Base-by-base conservation (phyloP, 371 early-diverging fungal genomes). In the Saksenaea vasiformis region DNA sequence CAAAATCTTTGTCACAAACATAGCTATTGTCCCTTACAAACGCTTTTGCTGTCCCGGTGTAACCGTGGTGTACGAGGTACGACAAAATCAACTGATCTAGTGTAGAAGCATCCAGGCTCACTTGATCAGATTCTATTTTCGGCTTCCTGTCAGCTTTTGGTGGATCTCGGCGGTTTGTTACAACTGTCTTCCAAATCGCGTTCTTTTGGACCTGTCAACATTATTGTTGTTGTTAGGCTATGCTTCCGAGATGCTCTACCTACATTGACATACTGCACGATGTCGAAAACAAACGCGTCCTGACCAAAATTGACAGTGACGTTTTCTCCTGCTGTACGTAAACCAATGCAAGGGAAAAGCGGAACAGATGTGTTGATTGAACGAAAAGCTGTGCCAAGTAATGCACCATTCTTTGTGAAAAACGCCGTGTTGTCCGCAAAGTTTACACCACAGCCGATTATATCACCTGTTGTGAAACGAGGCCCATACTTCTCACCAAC, bases 401-500 rank as follows among this genome's bases (percentile, higher is more conserved):
- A 80, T 7, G 84, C 78, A 4, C 99, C 99, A 69, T 97, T 97
- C 70, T 93, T 95, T 14, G 96, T 96, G 76, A 90, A 99, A 66
- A 94, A 95, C 1, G 91, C 84, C 2, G 90, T 83, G 57, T 73
- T 83, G 53, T 80, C 84, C 26, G 82, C 67, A 76, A 96, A 95
- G 76, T 98, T 93, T 38, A 99, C 76, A 19, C 95, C 89, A 71
- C 98, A 98, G 1, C 99, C 99, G 53, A 97, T 87, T 0, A 88
- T 83, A 73, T 98, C 99, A 15, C 94, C 95, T 0, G 95, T 96
- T 17, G 91, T 88, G 65, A 90, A 98, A 7, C 85, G 85, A 13
- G 98, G 99, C 0, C 99, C 99, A 69, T 90, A 98, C 10, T 80
- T 72, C 27, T 87, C 76, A 19, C 98, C 98, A 22, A 81, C 87